Evolutionary conservation across 108 stramenopile genomes (phyloP), one percentile per base, ranked within the genome.

Genomic region (Cyclotella sp.): DNA sequence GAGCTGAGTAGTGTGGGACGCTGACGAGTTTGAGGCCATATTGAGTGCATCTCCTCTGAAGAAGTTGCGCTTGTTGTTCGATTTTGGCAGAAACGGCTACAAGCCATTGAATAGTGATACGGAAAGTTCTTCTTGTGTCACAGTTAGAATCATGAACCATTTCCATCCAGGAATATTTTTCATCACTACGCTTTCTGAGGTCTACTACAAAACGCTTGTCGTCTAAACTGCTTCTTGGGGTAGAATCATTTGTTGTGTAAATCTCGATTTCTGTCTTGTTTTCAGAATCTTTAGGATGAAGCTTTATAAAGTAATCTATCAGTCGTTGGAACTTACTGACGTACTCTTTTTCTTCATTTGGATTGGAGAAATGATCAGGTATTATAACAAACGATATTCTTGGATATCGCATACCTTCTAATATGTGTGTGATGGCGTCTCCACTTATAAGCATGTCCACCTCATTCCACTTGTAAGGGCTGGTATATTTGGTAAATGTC

Each of bases 61-160:
- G 76, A 16, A 89, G 80, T 46, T 93, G 89, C n/a, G 93, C 80
- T 73, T 96, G 93, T 22, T 89, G 76, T 51, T 96, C 93, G 60
- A 96, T 87, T 66, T 94, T 93, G 15, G 80, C 80, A 10, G 91
- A 79, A 40, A 87, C 89, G 29, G 91, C 92, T n/a, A 94, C 95
- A 30, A 96, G 87, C 95, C 95, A 96, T 49, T 93, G 91, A 51
- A 94, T 89, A 43, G 89, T 90, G 11, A 96, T 90, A 47, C 93
- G 78, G 71, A 89, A 96, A 16, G 92, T 88, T 18, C 91, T 77
- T 12, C 76, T 42, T 27, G 95, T 91, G 70, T 90, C 85, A 67
- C 93, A 94, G 9, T 82, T 87, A 27, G 88, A 73, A 51, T 89
- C 89, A 21, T 86, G 72, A 11, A 89, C 84, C 51, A 96, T 67